Conservation (phyloP, 208 protist genomes). For the Naegleria fowleri region DNA sequence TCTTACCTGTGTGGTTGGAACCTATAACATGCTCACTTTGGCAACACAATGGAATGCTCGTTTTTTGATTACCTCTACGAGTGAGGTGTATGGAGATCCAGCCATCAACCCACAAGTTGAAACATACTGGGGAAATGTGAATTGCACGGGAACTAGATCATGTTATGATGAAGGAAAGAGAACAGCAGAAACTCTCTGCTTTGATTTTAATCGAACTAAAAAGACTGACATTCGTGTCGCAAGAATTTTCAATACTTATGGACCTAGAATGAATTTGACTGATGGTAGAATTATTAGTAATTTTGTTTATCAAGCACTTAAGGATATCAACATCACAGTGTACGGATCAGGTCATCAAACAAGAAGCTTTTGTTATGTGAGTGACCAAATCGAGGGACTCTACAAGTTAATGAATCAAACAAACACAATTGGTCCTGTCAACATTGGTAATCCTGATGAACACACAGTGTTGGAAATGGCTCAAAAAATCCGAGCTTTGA, state of each 20-base stretch:
- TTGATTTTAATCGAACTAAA: conserved; percentile 68
- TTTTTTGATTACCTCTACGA: conserved; percentile 72
- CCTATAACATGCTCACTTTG: conserved; percentile 78
- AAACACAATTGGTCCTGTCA: conserved; percentile 55
- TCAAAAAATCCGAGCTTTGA: conserved; percentile 44
- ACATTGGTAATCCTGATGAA: conserved; percentile 65
- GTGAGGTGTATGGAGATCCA: conserved; percentile 89
- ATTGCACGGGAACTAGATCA: conserved; percentile 68
- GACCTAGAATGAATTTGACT: conserved; percentile 82
- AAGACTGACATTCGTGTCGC: conserved; percentile 71
- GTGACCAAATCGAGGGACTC: conserved; percentile 63
- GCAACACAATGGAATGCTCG: conserved; percentile 66
- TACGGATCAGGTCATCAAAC: conserved; percentile 82
- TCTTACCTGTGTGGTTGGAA: conserved; percentile 81
- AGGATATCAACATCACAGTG: conserved; percentile 69
- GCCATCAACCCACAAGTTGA: conserved; percentile 78
- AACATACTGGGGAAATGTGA: conserved; percentile 78
- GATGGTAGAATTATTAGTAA: conserved; percentile 90
- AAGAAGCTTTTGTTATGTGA: conserved; percentile 73
- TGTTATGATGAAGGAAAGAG: conserved; percentile 95
- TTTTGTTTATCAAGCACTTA: conserved; percentile 77
- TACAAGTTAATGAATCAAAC: conserved; percentile 53
- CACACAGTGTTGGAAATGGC: conserved; percentile 60
- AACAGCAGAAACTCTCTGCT: conserved; percentile 76
- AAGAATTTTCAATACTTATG: conserved; percentile 94